Base-by-base conservation (phyloP, 2,329 filamentous ascomycete species). In the Dactylella cylindrospora region DNA sequence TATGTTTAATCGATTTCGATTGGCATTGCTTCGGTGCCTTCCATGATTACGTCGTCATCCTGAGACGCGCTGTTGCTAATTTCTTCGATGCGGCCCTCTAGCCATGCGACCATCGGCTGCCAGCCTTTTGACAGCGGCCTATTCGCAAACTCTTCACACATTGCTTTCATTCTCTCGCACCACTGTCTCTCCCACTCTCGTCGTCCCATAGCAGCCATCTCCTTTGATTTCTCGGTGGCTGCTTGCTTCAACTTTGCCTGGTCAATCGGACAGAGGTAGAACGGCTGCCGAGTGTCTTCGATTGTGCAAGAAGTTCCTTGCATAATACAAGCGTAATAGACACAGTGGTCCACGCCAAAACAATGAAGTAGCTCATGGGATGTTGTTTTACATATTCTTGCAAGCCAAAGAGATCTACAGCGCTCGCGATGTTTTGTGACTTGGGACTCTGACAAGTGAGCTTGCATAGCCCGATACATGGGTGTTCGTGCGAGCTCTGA, bases 311-410 rank as follows among this genome's bases (percentile, higher is more conserved):
- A 77, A 0, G 80, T 82, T 3, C 79, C 76, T 68, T 85, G 82
- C 82, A 85, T 84, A 2, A 77, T 74, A 66, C 82, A 86, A 0
- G 82, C 80, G 66, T 81, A 84, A 67, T 82, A 85, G 0, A 79
- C 73, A 68, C 84, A 88, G 68, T 88, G 84, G 5, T 71, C 83
- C 10, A 88, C 75, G 0, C 80, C 81, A 29, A 88, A 77, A 67
- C 83, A 87, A 69, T 86, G 84, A 0, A 82, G 81, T 0, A 87
- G 71, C 67, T 88, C 84, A 68, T 87, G 84, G 1, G 77, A 76
- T 1, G 78, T 79, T 0, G 84, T 85, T 43, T 78, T 78, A 46
- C 75, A 81, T 2, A 81, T 70, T 8, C 79, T 75, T 7, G 76
- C 76, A 10, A 86, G 76, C 81, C 83, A 86, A 1, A 84, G 68